These are phyloP conservation scores for Neurospora sp. DNA, from an alignment of 495 filamentous ascomycete species.

Conservation along the genomic window DNA sequence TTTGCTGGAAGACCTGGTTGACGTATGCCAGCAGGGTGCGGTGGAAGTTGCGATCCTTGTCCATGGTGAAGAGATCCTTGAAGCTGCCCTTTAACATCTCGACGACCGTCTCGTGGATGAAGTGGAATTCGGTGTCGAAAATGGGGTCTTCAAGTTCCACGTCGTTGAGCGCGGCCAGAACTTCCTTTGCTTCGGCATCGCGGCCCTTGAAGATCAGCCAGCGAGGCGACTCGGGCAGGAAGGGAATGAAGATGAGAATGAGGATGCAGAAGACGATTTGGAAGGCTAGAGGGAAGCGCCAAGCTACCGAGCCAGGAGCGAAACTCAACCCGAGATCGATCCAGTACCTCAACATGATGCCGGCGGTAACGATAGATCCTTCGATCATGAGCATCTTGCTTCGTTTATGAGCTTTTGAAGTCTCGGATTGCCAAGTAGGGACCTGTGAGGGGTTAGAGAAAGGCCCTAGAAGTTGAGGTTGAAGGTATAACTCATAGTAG, in stretches of 20 bases:
- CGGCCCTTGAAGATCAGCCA: slow-evolving; percentile 48
- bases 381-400: slow-evolving; percentile 77
- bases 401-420: slow-evolving; percentile 60
- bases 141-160: slow-evolving; percentile 40
- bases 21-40: slow-evolving; percentile 23
- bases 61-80: slow-evolving; percentile 61
- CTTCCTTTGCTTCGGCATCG: slow-evolving; percentile 45
- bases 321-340: slow-evolving; percentile 63
- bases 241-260: slow-evolving; percentile 43
- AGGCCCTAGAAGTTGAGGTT: slow-evolving; percentile 5
- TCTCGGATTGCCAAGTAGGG: slow-evolving; percentile 74
- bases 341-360: slow-evolving; percentile 69
- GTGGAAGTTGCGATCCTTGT: slow-evolving; percentile 63
- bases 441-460: slow-evolving; percentile 45
- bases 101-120: slow-evolving; percentile 66
- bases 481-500: slow-evolving; percentile 14
- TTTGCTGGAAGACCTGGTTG: slow-evolving; percentile 11
- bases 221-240: slow-evolving; percentile 55
- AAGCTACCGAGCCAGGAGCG: slow-evolving; percentile 51
- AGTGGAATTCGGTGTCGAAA: slow-evolving; percentile 53
- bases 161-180: slow-evolving; percentile 52
- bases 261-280: slow-evolving; percentile 50
- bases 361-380: slow-evolving; percentile 59
- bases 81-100: slow-evolving; percentile 61
- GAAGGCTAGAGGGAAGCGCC: slow-evolving; percentile 66